phyloP scores from a whole-genome alignment of 768 basidiomycete species.

The Kwoniella bestiolae region DNA sequence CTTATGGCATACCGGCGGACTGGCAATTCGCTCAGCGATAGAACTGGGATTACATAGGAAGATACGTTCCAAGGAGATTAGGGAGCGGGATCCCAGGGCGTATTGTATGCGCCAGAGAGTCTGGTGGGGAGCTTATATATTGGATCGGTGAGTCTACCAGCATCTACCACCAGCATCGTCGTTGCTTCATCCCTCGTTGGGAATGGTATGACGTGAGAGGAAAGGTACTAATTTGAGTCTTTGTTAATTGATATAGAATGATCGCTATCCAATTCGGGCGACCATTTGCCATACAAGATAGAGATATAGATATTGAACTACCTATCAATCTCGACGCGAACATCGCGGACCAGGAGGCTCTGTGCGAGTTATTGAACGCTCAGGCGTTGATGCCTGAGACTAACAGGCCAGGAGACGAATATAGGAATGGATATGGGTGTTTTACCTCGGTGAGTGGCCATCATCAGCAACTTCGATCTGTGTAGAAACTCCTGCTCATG shows the following conservation, averaged over 20 bases:
- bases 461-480: neutral
- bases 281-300: constrained; percentile 11
- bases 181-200: neutral
- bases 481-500: neutral
- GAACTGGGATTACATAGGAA: constrained; percentile 13
- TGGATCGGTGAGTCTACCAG: constrained; percentile 18
- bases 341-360: constrained; percentile 6
- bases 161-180: neutral
- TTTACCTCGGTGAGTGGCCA: constrained; percentile 1
- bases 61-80: constrained; percentile 8
- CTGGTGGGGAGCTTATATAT: constrained; percentile 11
- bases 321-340: constrained; percentile 14
- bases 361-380: constrained; percentile 1
- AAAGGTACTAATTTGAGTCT: too few relatives aligned
- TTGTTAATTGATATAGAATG: too few relatives aligned
- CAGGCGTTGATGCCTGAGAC: constrained; percentile 8
- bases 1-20: constrained; percentile 15
- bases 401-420: constrained; percentile 13
- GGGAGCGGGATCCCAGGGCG: constrained; percentile 7
- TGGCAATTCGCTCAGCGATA: constrained; percentile 9
- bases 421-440: constrained; percentile 11
- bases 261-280: constrained; percentile 16
- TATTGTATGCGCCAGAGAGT: constrained; percentile 14
- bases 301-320: constrained; percentile 15
- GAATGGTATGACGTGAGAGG: neutral